phyloP scores from a whole-genome alignment of 2,329 filamentous ascomycete genomes.

The Pseudogymnoascus sp. region DNA sequence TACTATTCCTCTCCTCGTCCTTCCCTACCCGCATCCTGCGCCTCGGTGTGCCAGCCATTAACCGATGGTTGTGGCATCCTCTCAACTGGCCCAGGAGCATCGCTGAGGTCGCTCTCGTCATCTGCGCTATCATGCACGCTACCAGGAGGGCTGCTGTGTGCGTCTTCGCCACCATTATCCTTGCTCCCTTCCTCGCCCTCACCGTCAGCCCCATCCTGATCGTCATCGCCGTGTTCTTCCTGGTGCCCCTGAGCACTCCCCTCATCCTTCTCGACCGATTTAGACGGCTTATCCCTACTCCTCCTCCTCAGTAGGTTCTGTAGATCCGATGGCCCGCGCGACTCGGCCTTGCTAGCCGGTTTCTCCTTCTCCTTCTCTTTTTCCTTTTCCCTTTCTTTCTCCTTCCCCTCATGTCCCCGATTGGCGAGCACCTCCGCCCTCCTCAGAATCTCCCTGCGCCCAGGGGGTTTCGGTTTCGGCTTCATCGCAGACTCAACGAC shows the following conservation, averaged over 20 bases:
- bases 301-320: not conserved
- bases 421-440: constrained; percentile 43
- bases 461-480: constrained; percentile 32
- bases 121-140: constrained; percentile 42
- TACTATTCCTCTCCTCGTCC: not conserved
- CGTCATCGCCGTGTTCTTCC: not conserved
- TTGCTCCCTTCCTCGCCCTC: not conserved
- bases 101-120: constrained; percentile 46
- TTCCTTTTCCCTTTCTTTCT: constrained; percentile 11
- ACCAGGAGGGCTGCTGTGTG: constrained; percentile 15
- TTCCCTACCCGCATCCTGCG: not conserved
- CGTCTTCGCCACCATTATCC: constrained; percentile 7
- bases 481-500: constrained; percentile 25
- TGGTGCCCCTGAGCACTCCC: not conserved
- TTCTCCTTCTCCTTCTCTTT: constrained; percentile 21
- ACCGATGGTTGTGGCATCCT: not conserved
- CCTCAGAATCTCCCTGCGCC: constrained; percentile 42
- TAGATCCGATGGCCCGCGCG: not conserved
- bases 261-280: not conserved
- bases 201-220: not conserved
- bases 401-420: constrained; percentile 12
- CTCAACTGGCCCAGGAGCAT: constrained; percentile 27
- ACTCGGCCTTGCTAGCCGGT: not conserved
- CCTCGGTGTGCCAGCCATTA: constrained; percentile 3
- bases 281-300: not conserved